phyloP scores from a whole-genome alignment of 495 filamentous ascomycete genomes.

The Hyaloscypha hepaticicola region DNA sequence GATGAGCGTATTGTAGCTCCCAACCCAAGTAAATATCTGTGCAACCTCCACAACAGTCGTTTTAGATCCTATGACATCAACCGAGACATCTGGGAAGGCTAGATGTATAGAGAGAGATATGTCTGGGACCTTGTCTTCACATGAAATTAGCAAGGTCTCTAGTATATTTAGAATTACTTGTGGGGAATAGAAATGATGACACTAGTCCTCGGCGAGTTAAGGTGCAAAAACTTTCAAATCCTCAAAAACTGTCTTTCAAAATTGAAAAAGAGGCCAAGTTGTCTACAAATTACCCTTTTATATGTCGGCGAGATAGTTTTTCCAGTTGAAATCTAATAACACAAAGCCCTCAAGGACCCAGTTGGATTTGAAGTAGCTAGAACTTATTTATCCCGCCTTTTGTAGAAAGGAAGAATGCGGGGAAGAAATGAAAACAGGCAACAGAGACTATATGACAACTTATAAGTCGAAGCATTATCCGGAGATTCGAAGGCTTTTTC shows the following conservation, averaged over 20 bases:
- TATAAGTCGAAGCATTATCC: not conserved
- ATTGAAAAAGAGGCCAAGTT: not conserved
- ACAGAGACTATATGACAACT: not conserved
- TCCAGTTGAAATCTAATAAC: not conserved
- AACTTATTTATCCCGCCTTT: too few relatives aligned
- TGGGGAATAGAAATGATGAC: not conserved
- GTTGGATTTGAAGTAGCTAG: not conserved
- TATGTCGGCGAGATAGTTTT: not conserved
- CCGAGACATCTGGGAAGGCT: not conserved
- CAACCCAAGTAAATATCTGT: not conserved
- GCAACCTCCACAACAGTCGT: not conserved
- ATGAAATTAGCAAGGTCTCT: not conserved
- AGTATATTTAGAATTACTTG: not conserved
- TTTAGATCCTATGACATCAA: not conserved
- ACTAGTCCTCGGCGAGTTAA: not conserved
- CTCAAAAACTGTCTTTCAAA: not conserved
- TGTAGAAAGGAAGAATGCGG: too few relatives aligned
- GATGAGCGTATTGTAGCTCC: not conserved
- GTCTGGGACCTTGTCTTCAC: not conserved
- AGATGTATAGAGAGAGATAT: not conserved
- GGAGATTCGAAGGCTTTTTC: not conserved
- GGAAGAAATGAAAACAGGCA: not conserved
- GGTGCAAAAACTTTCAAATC: not conserved
- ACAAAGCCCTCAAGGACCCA: not conserved
- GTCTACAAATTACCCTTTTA: not conserved